Evolutionary conservation across 1,284 basidiomycete species (phyloP).

Genomic region (Vanrija sp.): DNA sequence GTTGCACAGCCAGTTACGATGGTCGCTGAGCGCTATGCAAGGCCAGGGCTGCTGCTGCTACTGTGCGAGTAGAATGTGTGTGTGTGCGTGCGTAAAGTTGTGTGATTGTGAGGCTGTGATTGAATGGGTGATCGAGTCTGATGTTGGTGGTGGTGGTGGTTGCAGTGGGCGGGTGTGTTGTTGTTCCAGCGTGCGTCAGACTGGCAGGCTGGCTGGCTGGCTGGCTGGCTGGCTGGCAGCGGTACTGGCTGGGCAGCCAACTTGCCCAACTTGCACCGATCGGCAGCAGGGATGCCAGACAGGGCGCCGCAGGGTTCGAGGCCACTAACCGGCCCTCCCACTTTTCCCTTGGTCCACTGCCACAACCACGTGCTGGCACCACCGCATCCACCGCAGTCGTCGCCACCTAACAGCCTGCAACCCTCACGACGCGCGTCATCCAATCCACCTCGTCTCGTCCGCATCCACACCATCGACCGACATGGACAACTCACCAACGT

Average conservation of each 20-base stretch:
- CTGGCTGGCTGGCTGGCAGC: too few relatives aligned
- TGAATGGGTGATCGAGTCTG: constrained; percentile 1
- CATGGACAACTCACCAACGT: constrained; percentile 51
- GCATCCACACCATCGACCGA: constrained; percentile 1
- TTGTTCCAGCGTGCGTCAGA: background rate
- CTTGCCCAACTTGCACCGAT: too few relatives aligned
- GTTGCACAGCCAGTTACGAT: background rate
- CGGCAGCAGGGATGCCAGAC: too few relatives aligned
- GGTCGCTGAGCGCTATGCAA: background rate
- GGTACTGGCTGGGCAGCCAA: too few relatives aligned
- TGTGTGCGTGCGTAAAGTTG: background rate
- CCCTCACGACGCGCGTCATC: background rate
- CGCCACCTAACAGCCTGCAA: background rate
- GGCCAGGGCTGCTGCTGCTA: background rate
- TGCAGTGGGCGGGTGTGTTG: background rate
- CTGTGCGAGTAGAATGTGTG: background rate
- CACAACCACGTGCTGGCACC: background rate
- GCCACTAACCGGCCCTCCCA: too few relatives aligned
- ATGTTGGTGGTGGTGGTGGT: background rate
- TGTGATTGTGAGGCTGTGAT: background rate
- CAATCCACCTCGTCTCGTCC: background rate
- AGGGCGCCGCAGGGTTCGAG: too few relatives aligned
- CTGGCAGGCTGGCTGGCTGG: too few relatives aligned
- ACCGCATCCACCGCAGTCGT: background rate
- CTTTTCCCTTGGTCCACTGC: too few relatives aligned